Evolutionary conservation across 179 eudicot species (phyloP).

Genomic region (Heliamphora pulchella): DNA sequence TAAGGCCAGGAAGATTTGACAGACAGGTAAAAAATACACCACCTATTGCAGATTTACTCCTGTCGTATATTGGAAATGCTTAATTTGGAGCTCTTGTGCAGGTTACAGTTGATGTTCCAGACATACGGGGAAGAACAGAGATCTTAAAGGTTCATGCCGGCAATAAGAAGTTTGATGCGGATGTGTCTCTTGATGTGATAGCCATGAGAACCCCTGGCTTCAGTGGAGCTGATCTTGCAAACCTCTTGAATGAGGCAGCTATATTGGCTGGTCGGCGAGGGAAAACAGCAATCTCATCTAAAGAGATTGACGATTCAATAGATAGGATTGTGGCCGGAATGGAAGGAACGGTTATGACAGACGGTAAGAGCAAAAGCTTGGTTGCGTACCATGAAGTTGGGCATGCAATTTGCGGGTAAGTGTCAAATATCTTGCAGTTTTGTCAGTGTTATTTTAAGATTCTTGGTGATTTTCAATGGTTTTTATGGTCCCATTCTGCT

Average conservation of each 20-base stretch:
- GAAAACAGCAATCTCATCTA: conserved; percentile 83
- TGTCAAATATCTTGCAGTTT: conserved; percentile 4
- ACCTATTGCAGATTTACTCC: not conserved
- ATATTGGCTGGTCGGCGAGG: conserved; percentile 96
- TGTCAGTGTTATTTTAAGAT: no score
- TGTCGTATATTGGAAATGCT: conserved; percentile 9
- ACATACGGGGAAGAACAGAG: conserved; percentile 86
- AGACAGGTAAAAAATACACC: conserved; percentile 62
- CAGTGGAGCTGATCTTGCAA: conserved; percentile 97
- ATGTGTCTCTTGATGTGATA: conserved; percentile 86
- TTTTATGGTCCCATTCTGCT: not conserved
- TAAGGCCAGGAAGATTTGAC: conserved; percentile 96
- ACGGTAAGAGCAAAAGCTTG: conserved; percentile 95
- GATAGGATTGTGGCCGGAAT: conserved; percentile 98
- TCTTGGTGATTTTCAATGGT: not conserved
- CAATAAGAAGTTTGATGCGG: conserved; percentile 83
- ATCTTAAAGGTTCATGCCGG: conserved; percentile 82
- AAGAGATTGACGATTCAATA: conserved; percentile 97
- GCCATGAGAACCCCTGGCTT: conserved; percentile 99
- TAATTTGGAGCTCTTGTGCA: conserved; percentile 28
- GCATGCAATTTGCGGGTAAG: conserved; percentile 97
- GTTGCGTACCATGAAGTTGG: conserved; percentile 99
- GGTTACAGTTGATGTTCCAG: conserved; percentile 97
- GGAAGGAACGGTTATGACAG: conserved; percentile 99
- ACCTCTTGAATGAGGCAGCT: conserved; percentile 93